phyloP scores from a whole-genome alignment of 352 stramenopile species.

The Phytophthora hybrid region DNA sequence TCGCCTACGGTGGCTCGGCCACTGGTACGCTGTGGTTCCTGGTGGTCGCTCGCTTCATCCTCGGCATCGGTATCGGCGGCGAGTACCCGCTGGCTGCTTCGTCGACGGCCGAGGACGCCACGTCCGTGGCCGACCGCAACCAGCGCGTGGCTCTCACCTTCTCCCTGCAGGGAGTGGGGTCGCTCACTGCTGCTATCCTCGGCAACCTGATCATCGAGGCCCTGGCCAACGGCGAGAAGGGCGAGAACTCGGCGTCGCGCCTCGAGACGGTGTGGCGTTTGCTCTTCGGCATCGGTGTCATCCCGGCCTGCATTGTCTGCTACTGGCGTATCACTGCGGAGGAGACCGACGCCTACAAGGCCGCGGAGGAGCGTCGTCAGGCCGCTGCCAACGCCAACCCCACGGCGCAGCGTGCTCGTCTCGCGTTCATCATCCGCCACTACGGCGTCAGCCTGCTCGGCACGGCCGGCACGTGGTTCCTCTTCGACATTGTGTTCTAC shows the following conservation, averaged over 20 bases:
- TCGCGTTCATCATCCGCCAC: slow-evolving; percentile 60
- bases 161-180: slow-evolving; percentile 72
- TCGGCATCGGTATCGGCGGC: slow-evolving; percentile 72
- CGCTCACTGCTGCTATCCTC: slow-evolving; percentile 64
- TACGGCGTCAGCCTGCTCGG: slow-evolving; percentile 66
- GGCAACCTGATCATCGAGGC: slow-evolving; percentile 69
- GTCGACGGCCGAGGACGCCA: slow-evolving; percentile 69
- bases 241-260: slow-evolving; percentile 44
- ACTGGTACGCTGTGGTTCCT: slow-evolving; percentile 69
- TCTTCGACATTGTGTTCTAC: slow-evolving; percentile 89
- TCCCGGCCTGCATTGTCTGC: slow-evolving; percentile 69
- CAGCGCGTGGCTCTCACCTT: slow-evolving; percentile 67
- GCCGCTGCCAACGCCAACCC: slow-evolving; percentile 17
- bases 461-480: slow-evolving; percentile 83
- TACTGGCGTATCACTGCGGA: slow-evolving; percentile 72
- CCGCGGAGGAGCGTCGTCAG: slow-evolving; percentile 38
- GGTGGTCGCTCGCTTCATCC: slow-evolving; percentile 59
- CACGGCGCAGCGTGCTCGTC: slow-evolving; percentile 6
- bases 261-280: slow-evolving; percentile 76
- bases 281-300: slow-evolving; percentile 67
- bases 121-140: slow-evolving; percentile 58
- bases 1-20: slow-evolving; percentile 53
- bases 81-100: slow-evolving; percentile 61
- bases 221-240: slow-evolving; percentile 49
- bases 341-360: slow-evolving; percentile 59